Evolutionary conservation across 2,329 filamentous ascomycete genomes (phyloP).

Genomic region (Tolypocladium paradoxum): DNA sequence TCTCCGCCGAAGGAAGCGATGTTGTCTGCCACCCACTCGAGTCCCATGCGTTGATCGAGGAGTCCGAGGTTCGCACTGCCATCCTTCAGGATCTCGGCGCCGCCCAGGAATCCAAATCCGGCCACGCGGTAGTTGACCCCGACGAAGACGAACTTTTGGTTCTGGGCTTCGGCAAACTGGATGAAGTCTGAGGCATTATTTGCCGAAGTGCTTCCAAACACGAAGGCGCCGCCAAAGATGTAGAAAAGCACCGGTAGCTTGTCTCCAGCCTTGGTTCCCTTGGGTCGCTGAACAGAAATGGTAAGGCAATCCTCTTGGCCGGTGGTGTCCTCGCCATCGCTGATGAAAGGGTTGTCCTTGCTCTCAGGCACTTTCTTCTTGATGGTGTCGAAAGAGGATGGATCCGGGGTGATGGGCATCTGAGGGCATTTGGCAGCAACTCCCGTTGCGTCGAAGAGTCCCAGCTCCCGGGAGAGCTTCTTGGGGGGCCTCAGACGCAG

Average conservation of each 20-base stretch:
- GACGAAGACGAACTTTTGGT: slow-evolving; percentile 57
- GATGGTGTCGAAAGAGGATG: too few relatives aligned
- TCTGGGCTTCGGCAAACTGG: slow-evolving; percentile 26
- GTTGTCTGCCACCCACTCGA: slow-evolving; percentile 69
- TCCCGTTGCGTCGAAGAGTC: slow-evolving; percentile 35
- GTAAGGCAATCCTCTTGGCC: slow-evolving; percentile 44
- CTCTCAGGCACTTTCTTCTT: too few relatives aligned
- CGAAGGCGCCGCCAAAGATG: slow-evolving; percentile 43
- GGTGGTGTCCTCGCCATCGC: slow-evolving; percentile 34
- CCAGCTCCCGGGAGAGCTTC: slow-evolving; percentile 34
- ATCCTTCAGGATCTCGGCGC: slow-evolving; percentile 55
- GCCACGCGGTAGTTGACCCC: slow-evolving; percentile 68
- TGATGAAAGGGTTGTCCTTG: slow-evolving; percentile 25
- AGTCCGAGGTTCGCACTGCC: slow-evolving; percentile 61
- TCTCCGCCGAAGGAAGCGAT: slow-evolving; percentile 71
- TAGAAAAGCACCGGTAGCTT: slow-evolving; percentile 46
- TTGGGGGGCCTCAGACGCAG: slow-evolving; percentile 51
- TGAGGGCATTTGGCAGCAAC: slow-evolving; percentile 46
- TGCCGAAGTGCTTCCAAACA: slow-evolving; percentile 34
- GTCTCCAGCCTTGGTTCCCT: slow-evolving; percentile 25
- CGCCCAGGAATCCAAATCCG: slow-evolving; percentile 63
- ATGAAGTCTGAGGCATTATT: slow-evolving; percentile 42
- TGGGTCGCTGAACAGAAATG: slow-evolving; percentile 35
- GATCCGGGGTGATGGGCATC: slow-evolving; percentile 53
- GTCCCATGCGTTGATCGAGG: slow-evolving; percentile 58